Evolutionary conservation across 2,329 filamentous ascomycete genomes (phyloP).

Genomic region (Fusarium humuli): DNA sequence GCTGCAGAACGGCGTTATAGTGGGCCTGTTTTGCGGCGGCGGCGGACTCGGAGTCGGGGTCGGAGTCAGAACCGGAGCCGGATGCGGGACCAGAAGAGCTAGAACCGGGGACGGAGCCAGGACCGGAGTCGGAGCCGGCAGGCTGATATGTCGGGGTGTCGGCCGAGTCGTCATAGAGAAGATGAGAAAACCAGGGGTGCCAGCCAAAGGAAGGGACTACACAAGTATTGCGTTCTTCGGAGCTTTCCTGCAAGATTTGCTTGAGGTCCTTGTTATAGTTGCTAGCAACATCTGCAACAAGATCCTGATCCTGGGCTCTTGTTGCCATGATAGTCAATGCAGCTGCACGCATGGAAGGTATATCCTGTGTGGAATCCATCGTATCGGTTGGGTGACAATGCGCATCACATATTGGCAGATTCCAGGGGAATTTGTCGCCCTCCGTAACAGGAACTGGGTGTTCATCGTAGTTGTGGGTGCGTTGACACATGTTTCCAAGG

Average conservation of each 20-base stretch:
- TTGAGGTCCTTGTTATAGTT: conserved; percentile 57
- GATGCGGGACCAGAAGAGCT: no score
- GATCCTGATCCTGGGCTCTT: conserved; percentile 77
- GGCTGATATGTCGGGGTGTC: conserved; percentile 53
- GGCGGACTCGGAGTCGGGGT: conserved; percentile 36
- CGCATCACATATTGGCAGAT: conserved; percentile 78
- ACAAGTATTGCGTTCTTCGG: background rate
- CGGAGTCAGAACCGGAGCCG: conserved; percentile 24
- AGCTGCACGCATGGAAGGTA: conserved; percentile 74
- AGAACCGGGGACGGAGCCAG: conserved; percentile 10
- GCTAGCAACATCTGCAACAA: conserved; percentile 72
- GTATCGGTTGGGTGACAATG: conserved; percentile 89
- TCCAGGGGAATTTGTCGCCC: conserved; percentile 69
- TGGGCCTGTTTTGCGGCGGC: conserved; percentile 63
- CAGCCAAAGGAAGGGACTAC: conserved; percentile 82
- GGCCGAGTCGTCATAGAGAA: conserved; percentile 73
- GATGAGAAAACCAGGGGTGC: conserved; percentile 89
- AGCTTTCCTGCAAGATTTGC: background rate
- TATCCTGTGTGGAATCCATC: conserved; percentile 68
- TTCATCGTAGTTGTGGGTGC: conserved; percentile 14
- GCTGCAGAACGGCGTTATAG: conserved; percentile 75
- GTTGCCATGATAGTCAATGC: conserved; percentile 82
- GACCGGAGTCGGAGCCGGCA: conserved; percentile 26
- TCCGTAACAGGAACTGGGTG: background rate
- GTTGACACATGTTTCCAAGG: conserved; percentile 21